A percentile compares a stretch with the other conserved stretches of the same genome.
Conservation (phyloP, 441 rosid species). For the Metrosideros polymorpha region DNA sequence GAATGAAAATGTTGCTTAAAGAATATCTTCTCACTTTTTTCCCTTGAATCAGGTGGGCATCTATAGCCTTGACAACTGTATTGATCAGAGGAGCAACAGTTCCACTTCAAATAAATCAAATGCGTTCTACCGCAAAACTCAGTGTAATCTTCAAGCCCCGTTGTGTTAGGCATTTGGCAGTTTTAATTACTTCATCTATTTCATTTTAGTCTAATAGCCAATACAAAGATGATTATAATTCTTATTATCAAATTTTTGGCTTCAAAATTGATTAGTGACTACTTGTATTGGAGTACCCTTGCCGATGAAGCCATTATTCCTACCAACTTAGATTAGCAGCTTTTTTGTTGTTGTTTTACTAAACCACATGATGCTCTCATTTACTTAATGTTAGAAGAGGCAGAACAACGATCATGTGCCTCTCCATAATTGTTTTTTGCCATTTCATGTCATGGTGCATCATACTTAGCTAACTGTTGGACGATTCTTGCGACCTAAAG, state of each 20-base stretch:
- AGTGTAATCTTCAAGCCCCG: constrained; percentile 14
- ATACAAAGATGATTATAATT: background rate
- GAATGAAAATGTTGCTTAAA: background rate
- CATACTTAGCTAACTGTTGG: background rate
- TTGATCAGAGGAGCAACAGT: constrained; percentile 34
- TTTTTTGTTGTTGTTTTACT: background rate
- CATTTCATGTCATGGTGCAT: background rate
- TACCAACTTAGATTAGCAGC: background rate
- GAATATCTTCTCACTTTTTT: background rate
- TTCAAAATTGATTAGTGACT: background rate
- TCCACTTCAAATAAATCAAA: constrained; percentile 38
- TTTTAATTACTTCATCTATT: background rate
- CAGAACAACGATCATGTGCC: background rate
- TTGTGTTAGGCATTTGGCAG: background rate
- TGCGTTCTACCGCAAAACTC: constrained; percentile 32
- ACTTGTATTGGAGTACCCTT: background rate
- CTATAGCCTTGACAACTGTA: constrained; percentile 38
- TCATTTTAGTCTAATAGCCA: background rate
- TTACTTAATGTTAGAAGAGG: background rate
- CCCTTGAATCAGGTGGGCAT: constrained; percentile 32
- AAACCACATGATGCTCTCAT: background rate
- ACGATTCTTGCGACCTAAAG: background rate
- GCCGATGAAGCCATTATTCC: background rate
- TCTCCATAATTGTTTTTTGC: background rate
- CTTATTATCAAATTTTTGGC: background rate